Conservation (phyloP, 2,329 filamentous ascomycete species). For the Fusarium sp. region DNA sequence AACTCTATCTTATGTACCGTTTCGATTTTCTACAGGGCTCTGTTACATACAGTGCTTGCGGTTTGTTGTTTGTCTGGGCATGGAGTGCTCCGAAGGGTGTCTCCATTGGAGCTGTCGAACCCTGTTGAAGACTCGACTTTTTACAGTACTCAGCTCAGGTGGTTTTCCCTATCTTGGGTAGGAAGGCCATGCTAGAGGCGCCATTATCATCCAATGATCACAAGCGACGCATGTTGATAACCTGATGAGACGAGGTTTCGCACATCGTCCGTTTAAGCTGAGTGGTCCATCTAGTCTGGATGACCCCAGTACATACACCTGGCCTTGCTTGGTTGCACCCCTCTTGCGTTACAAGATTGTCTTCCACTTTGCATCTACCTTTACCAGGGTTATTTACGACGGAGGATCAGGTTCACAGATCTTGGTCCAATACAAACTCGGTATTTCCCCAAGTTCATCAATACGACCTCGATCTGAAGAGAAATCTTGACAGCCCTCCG, state of each 20-base stretch:
- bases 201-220: constrained; percentile 18
- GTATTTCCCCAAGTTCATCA: constrained; percentile 3
- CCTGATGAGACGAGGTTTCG: constrained; percentile 17
- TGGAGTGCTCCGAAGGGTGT: constrained; percentile 33
- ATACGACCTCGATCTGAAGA: constrained; percentile 14
- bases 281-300: constrained; percentile 4
- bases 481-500: constrained; percentile 16
- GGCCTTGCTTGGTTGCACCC: constrained; percentile 17
- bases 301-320: neutral
- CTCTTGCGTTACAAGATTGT: constrained; percentile 33
- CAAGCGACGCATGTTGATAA: constrained; percentile 18
- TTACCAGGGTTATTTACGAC: constrained; percentile 20
- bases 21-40: constrained; percentile 5
- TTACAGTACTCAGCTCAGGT: constrained; percentile 9
- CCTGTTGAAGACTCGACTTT: constrained; percentile 19
- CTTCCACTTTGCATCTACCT: constrained; percentile 27
- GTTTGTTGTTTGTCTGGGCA: constrained; percentile 19
- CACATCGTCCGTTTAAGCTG: constrained; percentile 11
- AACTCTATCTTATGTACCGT: constrained; percentile 31
- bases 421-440: constrained; percentile 9
- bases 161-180: constrained; percentile 15
- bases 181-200: constrained; percentile 1
- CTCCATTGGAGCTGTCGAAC: constrained; percentile 12
- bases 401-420: constrained; percentile 12
- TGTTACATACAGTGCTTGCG: constrained; percentile 2